Evolutionary conservation across 2,329 filamentous ascomycete genomes (phyloP), one percentile per base, ranked within the genome.

Genomic region (Fragosphaeria purpurea): DNA sequence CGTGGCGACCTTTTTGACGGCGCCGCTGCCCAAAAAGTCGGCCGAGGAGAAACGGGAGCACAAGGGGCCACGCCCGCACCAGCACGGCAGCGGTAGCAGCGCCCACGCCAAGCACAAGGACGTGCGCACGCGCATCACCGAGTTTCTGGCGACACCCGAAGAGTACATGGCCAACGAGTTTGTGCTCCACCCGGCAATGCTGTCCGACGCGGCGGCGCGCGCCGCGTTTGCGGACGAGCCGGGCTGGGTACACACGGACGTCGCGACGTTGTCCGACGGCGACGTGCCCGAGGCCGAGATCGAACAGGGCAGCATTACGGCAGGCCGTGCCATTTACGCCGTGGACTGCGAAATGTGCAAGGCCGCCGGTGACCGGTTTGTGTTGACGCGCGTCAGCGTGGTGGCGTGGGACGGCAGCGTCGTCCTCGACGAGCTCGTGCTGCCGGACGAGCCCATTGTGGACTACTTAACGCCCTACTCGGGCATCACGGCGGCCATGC

Each of bases 331-430:
- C 39, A 71, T 96, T 9, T 71, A 94, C 46, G 85, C 88, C 1
- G 73, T 98, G 50, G 93, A 98, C 64, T 98, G 93, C 67, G 93
- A 98, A 67, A 98, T 98, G 93, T 95, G 90, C 64, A 83, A 88
- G 69, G 94, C 89, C 3, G 86, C 83, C 53, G 81, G 85, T 54
- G 82, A 82, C 45, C 79, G 87, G 57, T 88, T 85, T 56, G 88
- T 90, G 38, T 80, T 98, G 42, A 94, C 93, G 2, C 82, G 93
- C 51, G 85, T 97, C 63, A 96, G 89, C 63, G 67, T 97, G 40
- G 72, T 98, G 7, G 73, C 82, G 53, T 98, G 93, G 91, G 80
- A 89, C 58, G 90, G 90, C 46, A 79, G 81, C 37, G 77, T 86
- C 8, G 74, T 95, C 12, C 69, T 97, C 47, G 93, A 98, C 64